These are phyloP conservation scores for Syzygium syzygioides DNA, from an alignment of 441 rosid genomes.

Conservation along the genomic window DNA sequence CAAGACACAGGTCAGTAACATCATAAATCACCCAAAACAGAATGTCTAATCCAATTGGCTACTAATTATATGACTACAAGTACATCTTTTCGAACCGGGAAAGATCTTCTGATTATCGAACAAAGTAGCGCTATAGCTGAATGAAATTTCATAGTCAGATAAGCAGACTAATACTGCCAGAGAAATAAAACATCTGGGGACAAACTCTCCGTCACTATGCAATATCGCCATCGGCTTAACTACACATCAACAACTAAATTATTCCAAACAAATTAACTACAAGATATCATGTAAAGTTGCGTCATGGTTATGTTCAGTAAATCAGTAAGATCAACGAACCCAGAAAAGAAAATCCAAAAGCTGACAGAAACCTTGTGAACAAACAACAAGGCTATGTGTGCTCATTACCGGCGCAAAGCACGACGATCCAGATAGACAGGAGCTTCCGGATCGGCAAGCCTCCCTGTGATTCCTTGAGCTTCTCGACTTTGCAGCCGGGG, in stretches of 20 bases:
- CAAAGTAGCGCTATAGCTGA: neutral
- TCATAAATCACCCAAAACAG: neutral
- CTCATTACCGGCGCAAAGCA: conserved; percentile 53
- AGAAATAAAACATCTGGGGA: neutral
- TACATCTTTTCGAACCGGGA: neutral
- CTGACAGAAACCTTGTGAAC: neutral
- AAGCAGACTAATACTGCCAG: neutral
- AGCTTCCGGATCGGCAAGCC: conserved; percentile 58
- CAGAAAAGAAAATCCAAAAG: neutral
- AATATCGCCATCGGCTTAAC: neutral
- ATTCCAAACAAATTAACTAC: neutral
- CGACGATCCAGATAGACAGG: conserved; percentile 54
- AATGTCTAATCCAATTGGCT: neutral
- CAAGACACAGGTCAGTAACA: neutral
- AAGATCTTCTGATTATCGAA: neutral
- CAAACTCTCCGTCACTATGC: neutral
- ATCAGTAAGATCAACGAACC: neutral
- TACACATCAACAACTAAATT: neutral
- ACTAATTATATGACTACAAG: neutral
- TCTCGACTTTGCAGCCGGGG: conserved; percentile 75
- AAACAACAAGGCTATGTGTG: neutral
- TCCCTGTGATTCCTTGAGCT: conserved; percentile 29
- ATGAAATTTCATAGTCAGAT: neutral
- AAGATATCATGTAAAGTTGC: too few species aligned
- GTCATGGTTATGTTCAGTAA: neutral